These are phyloP conservation scores for Microcera coccophila DNA, from an alignment of 2,329 filamentous ascomycete species.

Conservation along the genomic window DNA sequence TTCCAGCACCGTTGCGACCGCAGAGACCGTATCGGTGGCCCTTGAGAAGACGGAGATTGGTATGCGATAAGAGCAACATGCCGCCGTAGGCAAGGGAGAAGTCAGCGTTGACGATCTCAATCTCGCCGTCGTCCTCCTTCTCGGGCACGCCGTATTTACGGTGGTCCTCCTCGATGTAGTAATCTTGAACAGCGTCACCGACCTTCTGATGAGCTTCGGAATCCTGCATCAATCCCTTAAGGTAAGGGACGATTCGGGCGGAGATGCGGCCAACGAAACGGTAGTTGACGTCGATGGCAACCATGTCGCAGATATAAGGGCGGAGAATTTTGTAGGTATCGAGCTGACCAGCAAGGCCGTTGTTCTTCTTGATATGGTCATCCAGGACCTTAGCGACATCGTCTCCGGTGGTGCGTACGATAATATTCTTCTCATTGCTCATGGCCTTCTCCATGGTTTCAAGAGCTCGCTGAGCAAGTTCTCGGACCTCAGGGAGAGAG, in stretches of 20 bases:
- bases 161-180: conserved; percentile 79
- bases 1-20: conserved; percentile 93
- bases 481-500: conserved; percentile 89
- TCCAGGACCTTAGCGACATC: conserved; percentile 75
- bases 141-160: conserved; percentile 81
- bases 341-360: conserved; percentile 54
- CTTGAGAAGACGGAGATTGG: conserved; percentile 89
- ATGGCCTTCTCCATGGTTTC: conserved; percentile 92
- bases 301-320: conserved; percentile 75
- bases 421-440: conserved; percentile 62
- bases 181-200: conserved; percentile 68
- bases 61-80: conserved; percentile 94
- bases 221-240: conserved; percentile 65
- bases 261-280: conserved; percentile 72
- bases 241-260: conserved; percentile 66
- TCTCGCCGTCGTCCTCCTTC: conserved; percentile 86
- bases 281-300: conserved; percentile 82
- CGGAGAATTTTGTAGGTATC: conserved; percentile 66
- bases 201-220: conserved; percentile 59
- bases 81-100: conserved; percentile 98
- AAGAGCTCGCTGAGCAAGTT: conserved; percentile 77
- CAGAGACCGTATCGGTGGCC: conserved; percentile 96
- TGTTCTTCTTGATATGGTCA: conserved; percentile 67
- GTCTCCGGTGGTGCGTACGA: conserved; percentile 64
- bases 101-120: conserved; percentile 94